Conservation (phyloP, 305 asterid species). For the Withania somnifera region DNA sequence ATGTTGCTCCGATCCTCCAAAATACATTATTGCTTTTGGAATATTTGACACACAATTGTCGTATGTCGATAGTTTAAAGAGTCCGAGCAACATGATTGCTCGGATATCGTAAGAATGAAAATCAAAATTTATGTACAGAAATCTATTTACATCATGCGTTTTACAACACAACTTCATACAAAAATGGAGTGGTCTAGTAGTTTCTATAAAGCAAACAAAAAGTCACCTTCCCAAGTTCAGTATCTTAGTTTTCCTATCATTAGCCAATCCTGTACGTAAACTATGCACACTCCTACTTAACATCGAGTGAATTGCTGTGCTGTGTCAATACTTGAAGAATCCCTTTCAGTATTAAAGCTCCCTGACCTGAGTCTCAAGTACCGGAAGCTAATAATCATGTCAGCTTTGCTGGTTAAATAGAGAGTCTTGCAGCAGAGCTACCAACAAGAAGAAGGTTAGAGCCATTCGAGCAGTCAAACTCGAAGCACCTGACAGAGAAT, state of each 20-base stretch:
- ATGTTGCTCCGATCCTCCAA: neutral
- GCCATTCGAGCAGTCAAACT: constrained; percentile 13
- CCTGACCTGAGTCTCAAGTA: neutral
- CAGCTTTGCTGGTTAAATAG: constrained; percentile 13
- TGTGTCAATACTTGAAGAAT: neutral
- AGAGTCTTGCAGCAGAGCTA: constrained; percentile 34
- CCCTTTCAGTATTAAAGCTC: neutral
- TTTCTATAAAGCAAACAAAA: neutral
- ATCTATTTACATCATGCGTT: constrained; percentile 4
- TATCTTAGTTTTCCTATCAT: constrained; percentile 2
- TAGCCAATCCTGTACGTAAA: constrained; percentile 1
- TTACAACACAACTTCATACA: constrained; percentile 2
- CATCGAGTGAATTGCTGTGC: neutral
- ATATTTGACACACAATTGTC: neutral
- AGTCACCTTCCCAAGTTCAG: neutral
- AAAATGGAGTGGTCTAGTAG: constrained; percentile 1
- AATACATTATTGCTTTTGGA: too few species aligned
- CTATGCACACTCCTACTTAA: constrained; percentile 3
- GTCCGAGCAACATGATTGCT: neutral
- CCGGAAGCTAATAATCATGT: neutral
- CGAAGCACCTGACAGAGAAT: constrained; percentile 42
- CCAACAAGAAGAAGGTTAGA: constrained; percentile 23
- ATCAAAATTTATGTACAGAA: neutral
- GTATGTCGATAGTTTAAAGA: neutral
- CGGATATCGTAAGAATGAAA: neutral